Conservation (phyloP, 1,284 basidiomycete species). For the Apiotrichum sp. region DNA sequence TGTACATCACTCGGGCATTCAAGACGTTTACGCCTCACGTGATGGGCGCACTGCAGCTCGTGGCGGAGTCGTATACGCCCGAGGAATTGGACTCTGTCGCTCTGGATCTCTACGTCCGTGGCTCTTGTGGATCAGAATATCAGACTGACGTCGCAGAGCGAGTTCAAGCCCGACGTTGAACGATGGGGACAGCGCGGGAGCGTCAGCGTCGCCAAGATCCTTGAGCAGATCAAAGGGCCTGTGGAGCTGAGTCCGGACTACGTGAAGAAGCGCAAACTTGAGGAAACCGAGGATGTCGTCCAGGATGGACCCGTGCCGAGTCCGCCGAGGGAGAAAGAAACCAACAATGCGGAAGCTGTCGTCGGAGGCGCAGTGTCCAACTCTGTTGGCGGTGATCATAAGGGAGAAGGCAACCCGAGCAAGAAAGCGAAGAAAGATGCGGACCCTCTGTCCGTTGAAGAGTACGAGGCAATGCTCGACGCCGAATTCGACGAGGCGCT, state of each 20-base stretch:
- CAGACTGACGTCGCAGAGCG: slow-evolving; percentile 23
- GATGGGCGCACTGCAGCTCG: slow-evolving; percentile 70
- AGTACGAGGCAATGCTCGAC: slow-evolving; percentile 40
- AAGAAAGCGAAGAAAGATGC: slow-evolving; percentile 9
- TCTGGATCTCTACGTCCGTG: slow-evolving; percentile 60
- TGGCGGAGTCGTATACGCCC: slow-evolving; percentile 61
- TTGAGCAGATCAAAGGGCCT: slow-evolving; percentile 33
- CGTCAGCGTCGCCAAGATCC: slow-evolving; percentile 35
- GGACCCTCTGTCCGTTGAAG: slow-evolving; percentile 27
- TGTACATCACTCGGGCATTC: slow-evolving; percentile 74
- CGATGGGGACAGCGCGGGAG: slow-evolving; percentile 45
- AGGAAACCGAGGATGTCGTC: background rate
- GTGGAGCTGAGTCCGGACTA: slow-evolving; percentile 3
- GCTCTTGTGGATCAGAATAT: background rate
- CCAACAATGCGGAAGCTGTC: too few species aligned
- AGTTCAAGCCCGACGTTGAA: slow-evolving; percentile 45
- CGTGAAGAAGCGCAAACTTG: background rate
- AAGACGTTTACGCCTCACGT: slow-evolving; percentile 67
- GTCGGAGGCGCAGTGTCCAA: too few species aligned
- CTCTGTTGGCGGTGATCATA: too few species aligned
- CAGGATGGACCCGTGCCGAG: background rate
- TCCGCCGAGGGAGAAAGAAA: too few species aligned
- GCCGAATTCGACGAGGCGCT: slow-evolving; percentile 15
- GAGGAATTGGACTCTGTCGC: slow-evolving; percentile 64
- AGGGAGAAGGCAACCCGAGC: background rate